phyloP scores from a whole-genome alignment of 1,284 basidiomycete species.

The Rhodotorula sp. region DNA sequence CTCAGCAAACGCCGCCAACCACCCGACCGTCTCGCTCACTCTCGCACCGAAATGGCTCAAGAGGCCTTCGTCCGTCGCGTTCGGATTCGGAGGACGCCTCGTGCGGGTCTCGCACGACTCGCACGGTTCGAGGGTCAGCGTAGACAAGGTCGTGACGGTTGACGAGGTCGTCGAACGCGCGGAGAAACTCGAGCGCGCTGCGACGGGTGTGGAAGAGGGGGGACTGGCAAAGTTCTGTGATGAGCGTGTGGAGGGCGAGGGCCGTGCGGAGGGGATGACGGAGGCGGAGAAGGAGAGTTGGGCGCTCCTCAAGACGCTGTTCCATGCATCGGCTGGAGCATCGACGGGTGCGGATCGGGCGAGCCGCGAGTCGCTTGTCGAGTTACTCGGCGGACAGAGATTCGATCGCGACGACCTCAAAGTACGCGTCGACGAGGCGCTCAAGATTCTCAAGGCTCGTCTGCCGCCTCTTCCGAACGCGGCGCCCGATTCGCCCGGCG shows the following conservation, averaged over 20 bases:
- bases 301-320: slow-evolving; percentile 77
- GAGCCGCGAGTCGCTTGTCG: slow-evolving; percentile 66
- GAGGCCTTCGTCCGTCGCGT: slow-evolving; percentile 75
- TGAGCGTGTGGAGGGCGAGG: slow-evolving; percentile 53
- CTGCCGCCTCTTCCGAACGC: slow-evolving; percentile 52
- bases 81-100: slow-evolving; percentile 90
- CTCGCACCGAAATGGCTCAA: slow-evolving; percentile 96
- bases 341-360: slow-evolving; percentile 56
- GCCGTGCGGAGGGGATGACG: slow-evolving; percentile 10
- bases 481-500: slow-evolving; percentile 68
- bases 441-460: slow-evolving; percentile 64
- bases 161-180: slow-evolving; percentile 74
- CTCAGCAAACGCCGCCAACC: slow-evolving; percentile 50
- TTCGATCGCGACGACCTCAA: slow-evolving; percentile 88
- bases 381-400: slow-evolving; percentile 64
- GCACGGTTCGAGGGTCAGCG: slow-evolving; percentile 32
- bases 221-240: slow-evolving; percentile 66
- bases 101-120: slow-evolving; percentile 55
- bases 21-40: slow-evolving; percentile 68
- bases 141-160: slow-evolving; percentile 77
- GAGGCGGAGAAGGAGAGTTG: slow-evolving; percentile 62
- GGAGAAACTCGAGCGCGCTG: slow-evolving; percentile 65
- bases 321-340: slow-evolving; percentile 70
- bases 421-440: slow-evolving; percentile 73
- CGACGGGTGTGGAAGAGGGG: slow-evolving; percentile 56